Conservation (phyloP, 805 yeast genomes). For the Saturnispora kantuleensis region DNA sequence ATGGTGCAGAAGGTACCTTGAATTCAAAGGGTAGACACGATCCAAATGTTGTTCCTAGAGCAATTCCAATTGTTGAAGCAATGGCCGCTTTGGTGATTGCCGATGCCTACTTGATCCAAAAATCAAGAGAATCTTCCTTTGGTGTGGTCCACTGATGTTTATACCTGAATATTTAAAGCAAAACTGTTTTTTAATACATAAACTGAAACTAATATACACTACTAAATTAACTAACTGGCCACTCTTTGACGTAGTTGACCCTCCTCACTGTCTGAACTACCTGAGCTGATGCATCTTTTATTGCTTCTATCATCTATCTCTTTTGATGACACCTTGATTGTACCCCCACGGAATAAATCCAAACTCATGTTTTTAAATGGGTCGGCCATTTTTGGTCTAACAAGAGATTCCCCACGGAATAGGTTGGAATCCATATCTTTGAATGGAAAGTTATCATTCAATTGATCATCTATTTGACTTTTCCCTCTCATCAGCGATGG, state of each 20-base stretch:
- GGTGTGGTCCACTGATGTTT: conserved; percentile 20
- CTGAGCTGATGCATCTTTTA: conserved; percentile 10
- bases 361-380: not conserved
- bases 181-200: not conserved
- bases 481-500: not conserved
- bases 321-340: not conserved
- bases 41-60: conserved; percentile 97
- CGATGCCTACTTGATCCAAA: conserved; percentile 77
- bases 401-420: conserved; percentile 2
- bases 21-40: conserved; percentile 98
- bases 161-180: not conserved
- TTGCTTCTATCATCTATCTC: not conserved
- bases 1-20: conserved; percentile 76
- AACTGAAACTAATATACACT: not conserved
- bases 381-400: not conserved
- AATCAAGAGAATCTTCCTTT: conserved; percentile 60
- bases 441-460: not conserved
- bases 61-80: conserved; percentile 96
- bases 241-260: not conserved
- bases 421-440: not conserved
- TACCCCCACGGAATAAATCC: not conserved
- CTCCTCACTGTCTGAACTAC: conserved; percentile 10
- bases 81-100: conserved; percentile 94
- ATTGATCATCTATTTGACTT: not conserved
- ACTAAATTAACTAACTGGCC: not conserved